Percentiles rank a stretch among this genome's conserved stretches.
Conservation (phyloP, 176 grass and related monocot species). For the Musa beccarii region DNA sequence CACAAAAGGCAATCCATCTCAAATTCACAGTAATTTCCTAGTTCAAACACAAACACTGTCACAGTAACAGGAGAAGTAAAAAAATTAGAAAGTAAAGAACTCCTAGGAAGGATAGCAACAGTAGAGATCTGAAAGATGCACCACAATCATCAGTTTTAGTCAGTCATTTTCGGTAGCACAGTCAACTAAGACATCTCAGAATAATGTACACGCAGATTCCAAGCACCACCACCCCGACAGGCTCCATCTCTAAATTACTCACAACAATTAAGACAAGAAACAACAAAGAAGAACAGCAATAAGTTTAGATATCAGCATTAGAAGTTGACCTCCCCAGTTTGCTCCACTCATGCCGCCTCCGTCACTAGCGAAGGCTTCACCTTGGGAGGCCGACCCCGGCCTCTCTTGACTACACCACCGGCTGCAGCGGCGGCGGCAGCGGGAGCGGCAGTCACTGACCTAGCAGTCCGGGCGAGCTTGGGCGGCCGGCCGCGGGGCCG, state of each 20-base stretch:
- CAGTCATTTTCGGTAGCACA: conserved; percentile 15
- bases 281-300: background rate
- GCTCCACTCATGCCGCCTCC: background rate
- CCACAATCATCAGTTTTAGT: background rate
- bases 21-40: background rate
- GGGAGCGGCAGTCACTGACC: background rate
- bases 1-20: too few species aligned
- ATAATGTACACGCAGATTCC: conserved; percentile 11
- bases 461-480: background rate
- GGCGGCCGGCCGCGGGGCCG: conserved; percentile 8
- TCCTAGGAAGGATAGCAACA: too few species aligned
- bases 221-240: background rate
- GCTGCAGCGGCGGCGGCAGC: background rate
- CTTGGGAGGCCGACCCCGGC: conserved; percentile 6
- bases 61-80: background rate
- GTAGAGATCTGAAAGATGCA: background rate
- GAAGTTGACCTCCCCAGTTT: background rate
- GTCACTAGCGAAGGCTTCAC: conserved; percentile 2
- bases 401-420: background rate
- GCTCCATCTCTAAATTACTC: background rate
- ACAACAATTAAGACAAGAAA: background rate
- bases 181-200: background rate
- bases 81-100: background rate
- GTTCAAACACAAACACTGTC: background rate
- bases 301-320: conserved; percentile 10